Base-by-base conservation (phyloP, 176 grass and related monocot species). In the Cymbopogon citratus region DNA sequence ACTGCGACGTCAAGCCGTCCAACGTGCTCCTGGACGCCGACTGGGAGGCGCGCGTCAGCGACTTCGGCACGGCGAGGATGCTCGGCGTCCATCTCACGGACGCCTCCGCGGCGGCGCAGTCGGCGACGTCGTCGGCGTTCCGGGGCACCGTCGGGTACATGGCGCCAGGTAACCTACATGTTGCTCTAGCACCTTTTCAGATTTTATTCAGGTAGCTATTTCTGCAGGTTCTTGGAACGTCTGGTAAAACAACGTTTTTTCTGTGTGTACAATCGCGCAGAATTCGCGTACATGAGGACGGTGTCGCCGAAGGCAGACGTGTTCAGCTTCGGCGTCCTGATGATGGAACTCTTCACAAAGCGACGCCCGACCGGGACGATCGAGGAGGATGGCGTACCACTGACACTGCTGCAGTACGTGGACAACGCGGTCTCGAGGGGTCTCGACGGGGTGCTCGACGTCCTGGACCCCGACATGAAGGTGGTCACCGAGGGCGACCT, bases 1-100 rank as follows among this genome's bases (percentile, higher is more conserved):
- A 98, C 78, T 95, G 95, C 69, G 90, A 98, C 88, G 81, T 98
- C 66, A 98, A 98, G 79, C 96, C 96, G 19, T 95, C 92, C 0
- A 98, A 98, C 81, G 91, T 98, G 1, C 86, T 98, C 19, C 80
- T 98, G 5, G 92, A 95, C 80, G 12, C 9, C 35, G 63, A 98
- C 66, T 90, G 89, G 92, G 96, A 91, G 63, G 90, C 84, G 12
- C 92, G 78, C 26, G 90, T 98, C 66, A 79, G 90, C 71, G 88
- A 95, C 65, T 98, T 98, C 36, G 96, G 96, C 40, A 95, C 90
- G 23, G 92, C 87, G 23, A 83, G 91, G 39, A 93, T 98, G 92
- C 67, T 88, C 19, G 96, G 92, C 14, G 87, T 89, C 72, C 87
- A 91, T 31, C 63, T 91, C 79, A 45, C 59, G 12, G 90, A 69